Conservation (phyloP, 2,329 filamentous ascomycete species). For the Paraphaeosphaeria sporulosa region DNA sequence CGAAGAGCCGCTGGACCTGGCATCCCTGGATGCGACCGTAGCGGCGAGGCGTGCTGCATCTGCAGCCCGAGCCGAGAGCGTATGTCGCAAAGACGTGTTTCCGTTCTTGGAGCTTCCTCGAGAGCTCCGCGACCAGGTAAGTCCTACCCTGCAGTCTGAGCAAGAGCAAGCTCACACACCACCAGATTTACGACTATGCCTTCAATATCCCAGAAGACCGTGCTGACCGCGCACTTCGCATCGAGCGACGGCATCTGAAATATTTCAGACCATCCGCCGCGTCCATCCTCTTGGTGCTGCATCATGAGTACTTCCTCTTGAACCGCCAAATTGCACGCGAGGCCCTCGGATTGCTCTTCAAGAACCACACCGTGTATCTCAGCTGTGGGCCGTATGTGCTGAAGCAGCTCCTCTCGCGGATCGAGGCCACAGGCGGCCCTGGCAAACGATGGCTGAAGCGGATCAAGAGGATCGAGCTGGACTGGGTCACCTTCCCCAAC, state of each 20-base stretch:
- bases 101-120: slow-evolving; percentile 45
- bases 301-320: slow-evolving; percentile 44
- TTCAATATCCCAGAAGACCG: slow-evolving; percentile 36
- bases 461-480: slow-evolving; percentile 41
- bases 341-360: slow-evolving; percentile 45
- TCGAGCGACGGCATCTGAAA: slow-evolving; percentile 45
- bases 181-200: slow-evolving; percentile 42
- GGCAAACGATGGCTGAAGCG: slow-evolving; percentile 41
- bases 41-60: neutral
- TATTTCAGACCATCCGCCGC: slow-evolving; percentile 42
- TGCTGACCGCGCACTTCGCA: slow-evolving; percentile 36
- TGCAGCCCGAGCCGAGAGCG: neutral
- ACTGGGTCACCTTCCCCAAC: slow-evolving; percentile 48
- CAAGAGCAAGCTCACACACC: slow-evolving; percentile 7
- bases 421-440: slow-evolving; percentile 33
- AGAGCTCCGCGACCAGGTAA: slow-evolving; percentile 48
- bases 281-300: slow-evolving; percentile 42
- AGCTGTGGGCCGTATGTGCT: slow-evolving; percentile 47
- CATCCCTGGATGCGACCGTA: neutral
- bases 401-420: slow-evolving; percentile 36
- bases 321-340: slow-evolving; percentile 44
- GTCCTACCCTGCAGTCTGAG: slow-evolving; percentile 6
- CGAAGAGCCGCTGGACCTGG: neutral
- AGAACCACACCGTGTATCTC: slow-evolving; percentile 43
- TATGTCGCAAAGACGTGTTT: slow-evolving; percentile 20